A percentile compares a stretch with the other conserved stretches of the same genome.
phyloP scores from a whole-genome alignment of 805 yeast species.

The Saccharomycopsis fibuligera region DNA sequence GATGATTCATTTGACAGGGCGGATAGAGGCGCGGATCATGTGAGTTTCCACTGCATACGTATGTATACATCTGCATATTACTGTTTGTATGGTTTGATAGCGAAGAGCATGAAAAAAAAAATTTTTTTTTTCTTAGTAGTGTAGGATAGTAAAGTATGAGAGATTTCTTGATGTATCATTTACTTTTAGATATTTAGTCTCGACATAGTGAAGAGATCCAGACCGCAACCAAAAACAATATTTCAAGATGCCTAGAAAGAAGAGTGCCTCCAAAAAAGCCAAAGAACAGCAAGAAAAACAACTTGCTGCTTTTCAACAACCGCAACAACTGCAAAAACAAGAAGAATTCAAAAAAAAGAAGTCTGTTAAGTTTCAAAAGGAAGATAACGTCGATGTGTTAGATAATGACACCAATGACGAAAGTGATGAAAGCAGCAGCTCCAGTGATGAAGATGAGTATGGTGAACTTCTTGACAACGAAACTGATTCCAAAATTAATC shows the following conservation, averaged over 20 bases:
- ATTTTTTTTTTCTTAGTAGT: too few species aligned
- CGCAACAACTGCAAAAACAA: constrained; percentile 21
- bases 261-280: constrained; percentile 74
- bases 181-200: too few species aligned
- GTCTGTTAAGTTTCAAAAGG: constrained; percentile 17
- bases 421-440: constrained; percentile 1
- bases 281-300: constrained; percentile 35
- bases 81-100: too few species aligned
- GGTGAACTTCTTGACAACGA: constrained; percentile 86
- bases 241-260: constrained; percentile 82
- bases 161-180: too few species aligned
- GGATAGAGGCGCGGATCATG: too few species aligned
- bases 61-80: too few species aligned
- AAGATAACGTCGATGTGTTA: background rate
- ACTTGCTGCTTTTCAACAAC: constrained; percentile 11
- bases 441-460: constrained; percentile 83
- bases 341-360: background rate
- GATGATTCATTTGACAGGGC: too few species aligned
- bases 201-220: too few species aligned
- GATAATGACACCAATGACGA: background rate
- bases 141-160: too few species aligned
- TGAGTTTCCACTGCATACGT: too few species aligned
- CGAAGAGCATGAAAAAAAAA: too few species aligned
- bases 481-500: constrained; percentile 71
- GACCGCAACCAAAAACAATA: too few species aligned